Evolutionary conservation across 139 green algal species (phyloP), one percentile per base, ranked within the genome.

Genomic region (Zygnema cylindricum): DNA sequence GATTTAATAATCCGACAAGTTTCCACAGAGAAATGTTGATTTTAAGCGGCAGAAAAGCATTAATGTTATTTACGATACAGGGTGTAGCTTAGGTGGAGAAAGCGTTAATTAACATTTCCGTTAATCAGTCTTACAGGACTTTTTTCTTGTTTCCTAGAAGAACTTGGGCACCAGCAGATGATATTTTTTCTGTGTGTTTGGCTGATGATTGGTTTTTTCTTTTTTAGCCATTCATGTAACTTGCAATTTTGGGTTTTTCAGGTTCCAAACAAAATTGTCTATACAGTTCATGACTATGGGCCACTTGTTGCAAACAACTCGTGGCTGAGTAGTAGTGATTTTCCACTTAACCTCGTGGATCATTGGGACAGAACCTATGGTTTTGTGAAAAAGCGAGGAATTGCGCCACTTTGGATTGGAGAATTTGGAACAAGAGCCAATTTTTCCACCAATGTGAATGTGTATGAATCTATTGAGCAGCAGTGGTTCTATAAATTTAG

Each of bases 271-370:
- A 87, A 87, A 32, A n/a, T 87, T 22, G 81, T 55, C 25, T 87
- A 87, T 54, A 49, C 42, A n/a, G 77, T 87, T 2, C 81, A 87
- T 55, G 81, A 87, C 25, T 87, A 87, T 40, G 81, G 81, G 30
- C 81, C 81, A 30, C 23, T 43, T 41, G 81, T 87, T 22, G 41
- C 75, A 55, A 40, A 38, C 1, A 41, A 78, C 57, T 41, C 81
- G 16, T 87, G 81, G 81, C 49, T 87, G 11, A 42, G 40, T n/a
- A 54, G 54, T 1, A 16, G 11, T 69, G 32, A 39, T 41, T 87
- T 87, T 40, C 81, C 81, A 40, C n/a, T 30, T 30, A 87, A 87
- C 30, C 25, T 87, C 1, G 30, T 41, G 42, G 25, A 33, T 0
- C 55, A 81, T 3, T 87, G 81, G 81, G 81, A 87, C 81, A 78